Evolutionary conservation across 257 asterid genomes (phyloP), one percentile per base, ranked within the genome.

Genomic region (Cordia subcordata): DNA sequence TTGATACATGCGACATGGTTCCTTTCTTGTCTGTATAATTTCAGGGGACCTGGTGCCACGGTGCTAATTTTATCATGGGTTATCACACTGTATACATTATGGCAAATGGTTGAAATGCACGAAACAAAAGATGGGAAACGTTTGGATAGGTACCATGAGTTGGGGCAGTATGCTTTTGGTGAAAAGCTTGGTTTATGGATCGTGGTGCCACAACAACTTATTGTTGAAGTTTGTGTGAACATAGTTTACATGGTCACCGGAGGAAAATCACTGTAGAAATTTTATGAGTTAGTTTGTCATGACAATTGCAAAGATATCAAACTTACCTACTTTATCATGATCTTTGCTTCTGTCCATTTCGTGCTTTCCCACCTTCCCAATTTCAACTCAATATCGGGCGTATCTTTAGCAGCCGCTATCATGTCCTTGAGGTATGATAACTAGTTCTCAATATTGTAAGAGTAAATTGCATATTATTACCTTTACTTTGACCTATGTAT

Each of bases 91-190:
- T 80, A 6, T 77, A 77, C 72, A 50, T 15, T 80, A 22, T 80
- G 86, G 83, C 83, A 77, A 66, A 80, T 80, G 86, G 83, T 80
- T 18, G 73, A 80, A 58, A 74, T 80, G 86, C 86, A 80, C 14
- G 83, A 80, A 35, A 66, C 77, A 62, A 75, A 74, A n/a, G 73
- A 72, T 0, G 86, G 83, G 5, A 77, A 63, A 21, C 86, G 83
- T 18, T 80, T 80, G 53, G 86, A 80, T 61, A 56, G 86, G 46
- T 81, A n/a, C n/a, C n/a, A n/a, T n/a, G n/a, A n/a, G n/a, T n/a
- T n/a, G n/a, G n/a, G n/a, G n/a, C 82, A 80, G 39, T 62, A 77
- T 16, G 86, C 86, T n/a, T 76, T 80, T 55, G 84, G 87, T 1
- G 52, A 72, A 11, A 81, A 64, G 42, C 84, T 80, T 2, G 86